phyloP scores from a whole-genome alignment of 129 eudicot species.

The Centella asiatica region DNA sequence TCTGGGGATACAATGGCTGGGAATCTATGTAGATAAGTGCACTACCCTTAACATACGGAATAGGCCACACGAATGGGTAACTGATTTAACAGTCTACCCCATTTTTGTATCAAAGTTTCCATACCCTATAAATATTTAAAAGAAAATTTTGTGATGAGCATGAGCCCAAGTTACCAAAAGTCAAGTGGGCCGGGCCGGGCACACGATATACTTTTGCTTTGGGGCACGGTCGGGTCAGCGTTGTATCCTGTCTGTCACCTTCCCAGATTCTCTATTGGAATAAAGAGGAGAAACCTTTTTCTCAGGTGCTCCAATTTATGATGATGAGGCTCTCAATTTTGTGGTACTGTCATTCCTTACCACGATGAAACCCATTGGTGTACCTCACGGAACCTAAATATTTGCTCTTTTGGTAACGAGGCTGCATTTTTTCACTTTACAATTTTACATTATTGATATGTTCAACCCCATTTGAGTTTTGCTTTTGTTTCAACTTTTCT shows the following conservation, averaged over 20 bases:
- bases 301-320: constrained; percentile 26
- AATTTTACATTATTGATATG: constrained; percentile 35
- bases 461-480: constrained; percentile 27
- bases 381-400: constrained; percentile 66
- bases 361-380: constrained; percentile 43
- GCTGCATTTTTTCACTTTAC: constrained; percentile 29
- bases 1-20: constrained; percentile 17
- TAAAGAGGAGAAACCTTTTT: constrained; percentile 7
- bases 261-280: constrained; percentile 11
- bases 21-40: constrained; percentile 27
- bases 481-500: constrained; percentile 12
- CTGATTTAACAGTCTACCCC: constrained; percentile 37
- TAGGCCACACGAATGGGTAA: constrained; percentile 43
- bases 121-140: constrained; percentile 10
- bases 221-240: constrained; percentile 25
- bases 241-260: constrained; percentile 30
- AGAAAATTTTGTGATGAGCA: constrained; percentile 16
- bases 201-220: constrained; percentile 18
- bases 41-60: constrained; percentile 55
- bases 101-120: constrained; percentile 20
- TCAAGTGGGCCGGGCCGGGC: constrained; percentile 5
- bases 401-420: constrained; percentile 24
- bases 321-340: constrained; percentile 31
- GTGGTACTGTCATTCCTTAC: constrained; percentile 51
- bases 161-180: constrained; percentile 4